Percentiles rank a stretch among this genome's conserved stretches.
phyloP scores from a whole-genome alignment of 1,284 basidiomycete genomes.

The Cryptococcus sp. region DNA sequence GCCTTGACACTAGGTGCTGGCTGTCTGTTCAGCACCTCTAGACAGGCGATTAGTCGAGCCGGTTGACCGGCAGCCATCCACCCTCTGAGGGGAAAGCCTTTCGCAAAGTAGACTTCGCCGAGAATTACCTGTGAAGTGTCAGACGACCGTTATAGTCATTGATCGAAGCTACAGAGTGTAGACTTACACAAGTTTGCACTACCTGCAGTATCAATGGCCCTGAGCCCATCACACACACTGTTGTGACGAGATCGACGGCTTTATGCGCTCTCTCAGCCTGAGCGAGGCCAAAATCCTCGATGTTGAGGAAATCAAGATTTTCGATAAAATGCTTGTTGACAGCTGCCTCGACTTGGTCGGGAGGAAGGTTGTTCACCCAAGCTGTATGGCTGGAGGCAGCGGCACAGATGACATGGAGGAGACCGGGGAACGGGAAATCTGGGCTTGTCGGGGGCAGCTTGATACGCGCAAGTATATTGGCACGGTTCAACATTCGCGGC shows the following conservation, averaged over 20 bases:
- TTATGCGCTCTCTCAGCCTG: slow-evolving; percentile 39
- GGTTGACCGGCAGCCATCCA: slow-evolving; percentile 38
- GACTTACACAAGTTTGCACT: slow-evolving; percentile 36
- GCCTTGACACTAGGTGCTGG: slow-evolving; percentile 27
- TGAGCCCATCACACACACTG: slow-evolving; percentile 33
- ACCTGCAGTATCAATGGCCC: slow-evolving; percentile 40
- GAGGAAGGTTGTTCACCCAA: slow-evolving; percentile 36
- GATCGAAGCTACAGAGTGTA: not conserved
- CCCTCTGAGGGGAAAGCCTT: slow-evolving; percentile 39
- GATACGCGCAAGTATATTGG: slow-evolving; percentile 48
- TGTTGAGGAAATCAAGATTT: slow-evolving; percentile 32
- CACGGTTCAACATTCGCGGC: slow-evolving; percentile 49
- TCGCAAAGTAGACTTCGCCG: slow-evolving; percentile 32
- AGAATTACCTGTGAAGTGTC: slow-evolving; percentile 30
- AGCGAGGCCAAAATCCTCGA: slow-evolving; percentile 45
- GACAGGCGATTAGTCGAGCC: slow-evolving; percentile 33
- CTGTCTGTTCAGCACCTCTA: slow-evolving; percentile 41
- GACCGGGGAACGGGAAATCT: slow-evolving; percentile 52
- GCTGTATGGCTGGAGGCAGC: slow-evolving; percentile 50
- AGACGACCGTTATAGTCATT: not conserved
- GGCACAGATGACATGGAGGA: slow-evolving; percentile 56
- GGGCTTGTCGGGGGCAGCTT: slow-evolving; percentile 51
- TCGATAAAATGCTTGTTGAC: slow-evolving; percentile 23
- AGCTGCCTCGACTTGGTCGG: slow-evolving; percentile 30
- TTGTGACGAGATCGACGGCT: slow-evolving; percentile 28